phyloP scores from a whole-genome alignment of 1,284 basidiomycete genomes.

The Sanghuangporus weigelae region DNA sequence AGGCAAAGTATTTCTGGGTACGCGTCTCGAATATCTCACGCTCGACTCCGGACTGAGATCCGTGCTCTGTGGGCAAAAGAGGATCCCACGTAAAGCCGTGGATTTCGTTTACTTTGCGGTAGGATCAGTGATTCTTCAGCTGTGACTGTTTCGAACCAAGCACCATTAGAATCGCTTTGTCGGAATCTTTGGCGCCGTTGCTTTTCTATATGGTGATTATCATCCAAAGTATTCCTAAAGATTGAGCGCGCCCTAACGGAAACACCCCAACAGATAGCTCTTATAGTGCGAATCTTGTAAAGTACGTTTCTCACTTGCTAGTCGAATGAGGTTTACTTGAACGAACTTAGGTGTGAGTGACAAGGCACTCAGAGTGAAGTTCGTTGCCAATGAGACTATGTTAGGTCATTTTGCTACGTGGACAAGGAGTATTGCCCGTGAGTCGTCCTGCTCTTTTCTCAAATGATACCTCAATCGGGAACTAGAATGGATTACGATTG shows the following conservation, averaged over 20 bases:
- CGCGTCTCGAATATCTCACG: background rate
- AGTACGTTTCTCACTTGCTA: background rate
- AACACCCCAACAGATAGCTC: background rate
- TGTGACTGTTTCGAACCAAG: background rate
- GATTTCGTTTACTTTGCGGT: slow-evolving; percentile 4
- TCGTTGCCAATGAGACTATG: background rate
- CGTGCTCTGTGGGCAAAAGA: background rate
- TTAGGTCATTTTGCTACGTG: background rate
- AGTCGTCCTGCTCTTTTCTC: background rate
- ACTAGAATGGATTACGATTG: background rate
- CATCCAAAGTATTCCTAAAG: background rate
- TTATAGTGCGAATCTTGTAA: background rate
- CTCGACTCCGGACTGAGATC: background rate
- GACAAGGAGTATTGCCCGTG: background rate
- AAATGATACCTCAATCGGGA: background rate
- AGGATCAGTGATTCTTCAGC: background rate
- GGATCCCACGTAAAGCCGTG: background rate
- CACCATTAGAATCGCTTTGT: slow-evolving; percentile 1
- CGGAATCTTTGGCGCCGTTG: background rate
- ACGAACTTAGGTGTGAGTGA: background rate
- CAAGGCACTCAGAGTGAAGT: background rate
- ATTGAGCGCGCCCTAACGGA: background rate
- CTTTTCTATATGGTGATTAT: background rate
- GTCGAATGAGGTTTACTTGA: too few relatives aligned
- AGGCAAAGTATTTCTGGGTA: slow-evolving; percentile 10